These are phyloP conservation scores for Galerina sulciceps DNA, from an alignment of 768 basidiomycete genomes.

Conservation along the genomic window DNA sequence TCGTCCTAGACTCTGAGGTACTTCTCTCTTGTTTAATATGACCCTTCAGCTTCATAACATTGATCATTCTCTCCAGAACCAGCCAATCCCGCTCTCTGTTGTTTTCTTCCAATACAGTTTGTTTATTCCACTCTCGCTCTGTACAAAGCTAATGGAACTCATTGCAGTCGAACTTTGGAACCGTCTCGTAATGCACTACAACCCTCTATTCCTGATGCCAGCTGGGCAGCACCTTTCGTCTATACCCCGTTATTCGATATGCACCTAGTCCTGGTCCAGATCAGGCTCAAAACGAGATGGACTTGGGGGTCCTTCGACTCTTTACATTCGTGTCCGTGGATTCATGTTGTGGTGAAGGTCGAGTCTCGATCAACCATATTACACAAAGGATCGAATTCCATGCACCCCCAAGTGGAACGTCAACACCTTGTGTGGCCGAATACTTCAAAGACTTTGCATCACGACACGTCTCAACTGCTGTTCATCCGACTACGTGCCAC, in stretches of 20 bases:
- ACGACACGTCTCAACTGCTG: too few species aligned
- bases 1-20: constrained; percentile 40
- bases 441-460: too few species aligned
- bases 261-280: background rate
- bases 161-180: constrained; percentile 51
- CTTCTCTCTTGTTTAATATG: background rate
- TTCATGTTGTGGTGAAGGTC: too few species aligned
- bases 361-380: too few species aligned
- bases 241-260: constrained; percentile 48
- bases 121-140: constrained; percentile 17
- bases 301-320: too few species aligned
- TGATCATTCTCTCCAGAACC: constrained; percentile 63
- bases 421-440: too few species aligned
- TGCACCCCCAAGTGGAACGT: too few species aligned
- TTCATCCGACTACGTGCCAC: too few species aligned
- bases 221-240: constrained; percentile 52
- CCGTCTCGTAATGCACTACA: constrained; percentile 57
- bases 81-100: constrained; percentile 50
- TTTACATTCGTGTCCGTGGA: too few species aligned
- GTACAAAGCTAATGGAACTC: background rate
- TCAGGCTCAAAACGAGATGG: too few species aligned
- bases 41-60: constrained; percentile 25
- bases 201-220: constrained; percentile 53
- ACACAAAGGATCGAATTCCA: too few species aligned
- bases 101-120: constrained; percentile 67